Base-by-base conservation (phyloP, 345 rosid genomes). In the Gossypium sturtianum region DNA sequence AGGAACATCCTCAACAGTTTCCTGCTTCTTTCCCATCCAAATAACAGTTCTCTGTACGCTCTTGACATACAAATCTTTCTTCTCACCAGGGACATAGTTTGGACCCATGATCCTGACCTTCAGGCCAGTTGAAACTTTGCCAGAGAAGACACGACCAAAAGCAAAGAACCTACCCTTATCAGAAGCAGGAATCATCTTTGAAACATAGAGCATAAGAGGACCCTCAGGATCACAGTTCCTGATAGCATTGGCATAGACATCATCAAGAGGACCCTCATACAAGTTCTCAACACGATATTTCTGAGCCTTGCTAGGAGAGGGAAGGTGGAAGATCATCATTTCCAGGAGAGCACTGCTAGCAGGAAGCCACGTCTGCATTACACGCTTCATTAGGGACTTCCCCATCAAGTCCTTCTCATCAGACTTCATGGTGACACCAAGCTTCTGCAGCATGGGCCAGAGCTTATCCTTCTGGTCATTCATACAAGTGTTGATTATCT, bases 101-200 rank as follows among this genome's bases (percentile, higher is more conserved):
- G 94, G 94, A 70, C 94, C 94, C 91, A 89, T 89, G 78, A 89
- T 89, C 78, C 94, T 85, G 7, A 88, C 91, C 89, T 89, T 89
- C 76, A 82, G 51, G 47, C 91, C 94, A 59, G 91, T 89, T 12
- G 89, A 59, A 0, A 89, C 89, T 34, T 34, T 34, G 41, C 41
- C 41, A 34, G 41, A 34, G 41, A 34, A 34, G 41, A 34, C 41
- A 34, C 41, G 41, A 34, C 41, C 41, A 34, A 34, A 34, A 34
- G 41, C 41, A 34, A 1, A 34, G 41, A 34, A 34, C 41, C 41
- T 34, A 34, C 41, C 41, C 41, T 34, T 34, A 34, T 34, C 41
- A 34, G 41, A 34, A 34, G 41, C 41, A 5, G 41, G 41, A 34
- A 34, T 34, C 41, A 34, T 34, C 41, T 34, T 34, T 34, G 41